These are phyloP conservation scores for Flaveria ramosissima DNA, from an alignment of 129 eudicot genomes.

Conservation along the genomic window DNA sequence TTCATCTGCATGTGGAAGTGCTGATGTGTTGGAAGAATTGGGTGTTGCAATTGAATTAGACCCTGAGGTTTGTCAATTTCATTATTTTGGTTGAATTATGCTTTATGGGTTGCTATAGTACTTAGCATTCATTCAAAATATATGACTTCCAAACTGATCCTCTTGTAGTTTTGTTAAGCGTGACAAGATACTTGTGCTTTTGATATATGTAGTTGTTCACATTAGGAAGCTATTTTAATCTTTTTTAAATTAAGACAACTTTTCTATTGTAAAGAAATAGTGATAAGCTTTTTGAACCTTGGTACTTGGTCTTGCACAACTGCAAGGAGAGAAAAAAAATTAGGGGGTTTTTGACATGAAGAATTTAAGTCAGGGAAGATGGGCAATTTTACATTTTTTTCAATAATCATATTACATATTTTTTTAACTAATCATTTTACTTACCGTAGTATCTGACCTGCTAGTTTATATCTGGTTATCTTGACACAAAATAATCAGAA, in stretches of 20 bases:
- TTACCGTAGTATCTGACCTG: too few relatives aligned
- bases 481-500: too few relatives aligned
- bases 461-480: too few relatives aligned
- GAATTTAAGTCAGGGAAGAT: too few relatives aligned
- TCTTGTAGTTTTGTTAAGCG: not conserved
- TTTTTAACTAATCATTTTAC: too few relatives aligned
- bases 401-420: too few relatives aligned
- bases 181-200: too few relatives aligned
- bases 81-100: conserved; percentile 49
- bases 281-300: not conserved
- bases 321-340: too few relatives aligned
- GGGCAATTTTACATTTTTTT: too few relatives aligned
- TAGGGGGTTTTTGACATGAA: too few relatives aligned
- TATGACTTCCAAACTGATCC: conserved; percentile 3
- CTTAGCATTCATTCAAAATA: not conserved
- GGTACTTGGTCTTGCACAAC: not conserved
- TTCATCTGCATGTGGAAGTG: conserved; percentile 97
- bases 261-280: not conserved
- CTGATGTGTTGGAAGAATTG: conserved; percentile 86
- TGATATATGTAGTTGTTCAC: not conserved
- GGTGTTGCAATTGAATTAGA: conserved; percentile 79
- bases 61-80: conserved; percentile 63
- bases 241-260: not conserved
- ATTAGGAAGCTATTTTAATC: not conserved
- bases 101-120: too few relatives aligned